phyloP scores from a whole-genome alignment of 495 filamentous ascomycete species.

The Penicillium lagena region DNA sequence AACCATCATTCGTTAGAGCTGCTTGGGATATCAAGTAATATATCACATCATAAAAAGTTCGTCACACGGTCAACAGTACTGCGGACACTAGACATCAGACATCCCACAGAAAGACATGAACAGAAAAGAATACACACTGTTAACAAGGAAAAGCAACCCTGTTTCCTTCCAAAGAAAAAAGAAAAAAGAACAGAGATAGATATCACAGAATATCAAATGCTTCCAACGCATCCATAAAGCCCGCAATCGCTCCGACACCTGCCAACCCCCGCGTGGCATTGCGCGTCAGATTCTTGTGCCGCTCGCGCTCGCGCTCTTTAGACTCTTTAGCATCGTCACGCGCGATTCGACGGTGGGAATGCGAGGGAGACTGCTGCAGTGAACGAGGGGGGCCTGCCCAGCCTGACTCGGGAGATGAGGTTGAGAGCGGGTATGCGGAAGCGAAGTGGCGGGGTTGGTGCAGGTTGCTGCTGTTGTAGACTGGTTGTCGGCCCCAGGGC shows the following conservation, averaged over 20 bases:
- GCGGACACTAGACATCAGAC: too few relatives aligned
- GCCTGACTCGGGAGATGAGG: constrained; percentile 14
- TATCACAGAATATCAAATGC: constrained; percentile 26
- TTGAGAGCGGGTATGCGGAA: constrained; percentile 15
- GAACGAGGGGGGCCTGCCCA: constrained; percentile 5
- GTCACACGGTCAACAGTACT: too few relatives aligned
- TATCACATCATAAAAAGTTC: too few relatives aligned
- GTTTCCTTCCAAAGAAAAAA: constrained; percentile 2
- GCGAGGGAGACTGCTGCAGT: constrained; percentile 14
- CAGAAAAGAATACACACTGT: too few relatives aligned
- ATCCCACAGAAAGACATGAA: too few relatives aligned
- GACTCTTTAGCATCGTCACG: constrained; percentile 16
- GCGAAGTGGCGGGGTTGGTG: constrained; percentile 9
- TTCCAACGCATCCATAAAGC: constrained; percentile 38
- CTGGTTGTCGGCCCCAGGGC: constrained; percentile 4
- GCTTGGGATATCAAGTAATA: too few relatives aligned
- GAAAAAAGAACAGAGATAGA: not conserved
- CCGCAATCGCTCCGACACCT: constrained; percentile 37
- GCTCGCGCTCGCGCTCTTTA: not conserved
- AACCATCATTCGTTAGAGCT: too few relatives aligned
- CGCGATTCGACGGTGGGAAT: constrained; percentile 9
- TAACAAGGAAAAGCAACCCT: not conserved
- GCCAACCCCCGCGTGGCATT: constrained; percentile 33
- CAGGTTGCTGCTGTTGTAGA: constrained; percentile 8
- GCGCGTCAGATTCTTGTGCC: constrained; percentile 19